phyloP scores from a whole-genome alignment of 2,329 filamentous ascomycete species.

The Paramyrothecium sp. region DNA sequence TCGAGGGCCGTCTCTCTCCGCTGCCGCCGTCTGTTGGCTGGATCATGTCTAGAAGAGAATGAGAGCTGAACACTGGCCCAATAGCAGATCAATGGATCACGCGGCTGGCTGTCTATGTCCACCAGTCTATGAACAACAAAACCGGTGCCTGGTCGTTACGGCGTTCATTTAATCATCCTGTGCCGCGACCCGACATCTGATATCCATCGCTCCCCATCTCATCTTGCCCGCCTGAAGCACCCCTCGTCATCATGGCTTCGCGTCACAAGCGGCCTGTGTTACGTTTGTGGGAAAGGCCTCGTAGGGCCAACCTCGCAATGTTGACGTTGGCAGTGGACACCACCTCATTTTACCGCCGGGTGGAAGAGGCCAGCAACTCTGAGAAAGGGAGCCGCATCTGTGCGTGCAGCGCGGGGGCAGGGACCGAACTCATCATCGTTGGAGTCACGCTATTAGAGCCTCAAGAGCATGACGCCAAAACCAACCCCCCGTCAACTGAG shows the following conservation, averaged over 20 bases:
- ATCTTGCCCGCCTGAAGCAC: neutral
- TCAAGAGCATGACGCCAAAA: too few species aligned
- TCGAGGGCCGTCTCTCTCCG: constrained; percentile 20
- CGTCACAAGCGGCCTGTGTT: neutral
- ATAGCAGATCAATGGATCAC: neutral
- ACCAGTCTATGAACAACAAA: neutral
- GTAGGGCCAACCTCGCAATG: neutral
- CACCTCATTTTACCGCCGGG: neutral
- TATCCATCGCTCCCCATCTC: neutral
- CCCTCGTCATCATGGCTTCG: neutral
- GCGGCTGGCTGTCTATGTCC: neutral
- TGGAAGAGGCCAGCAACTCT: neutral
- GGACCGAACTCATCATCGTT: too few species aligned
- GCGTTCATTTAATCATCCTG: neutral
- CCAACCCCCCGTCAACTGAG: too few species aligned
- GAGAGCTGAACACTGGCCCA: too few species aligned
- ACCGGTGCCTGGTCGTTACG: neutral
- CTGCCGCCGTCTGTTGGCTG: constrained; percentile 14
- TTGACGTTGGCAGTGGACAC: neutral
- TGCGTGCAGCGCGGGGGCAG: neutral
- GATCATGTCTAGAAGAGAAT: constrained; percentile 12
- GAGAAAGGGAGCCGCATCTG: neutral
- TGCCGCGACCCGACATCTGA: neutral
- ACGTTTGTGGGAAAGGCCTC: neutral
- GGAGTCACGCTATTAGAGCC: too few species aligned